Evolutionary conservation across 2,329 filamentous ascomycete genomes (phyloP).

Genomic region (Monilinia aucupariae): DNA sequence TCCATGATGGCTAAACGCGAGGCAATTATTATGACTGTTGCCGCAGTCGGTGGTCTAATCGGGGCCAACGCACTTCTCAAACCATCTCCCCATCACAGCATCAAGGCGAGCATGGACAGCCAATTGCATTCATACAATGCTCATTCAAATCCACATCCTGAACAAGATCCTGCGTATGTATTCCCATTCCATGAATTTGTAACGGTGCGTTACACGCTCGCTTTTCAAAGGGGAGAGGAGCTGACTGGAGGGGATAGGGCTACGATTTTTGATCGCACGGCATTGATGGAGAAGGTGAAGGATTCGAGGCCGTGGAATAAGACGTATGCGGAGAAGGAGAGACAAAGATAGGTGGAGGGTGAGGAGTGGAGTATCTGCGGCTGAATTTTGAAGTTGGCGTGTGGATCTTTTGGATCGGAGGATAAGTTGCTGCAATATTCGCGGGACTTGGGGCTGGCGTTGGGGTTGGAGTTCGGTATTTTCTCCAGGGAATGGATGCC

Average conservation of each 20-base stretch:
- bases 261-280: slow-evolving; percentile 22
- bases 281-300: slow-evolving; percentile 19
- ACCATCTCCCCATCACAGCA: slow-evolving; percentile 8
- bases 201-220: neutral
- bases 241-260: slow-evolving; percentile 5
- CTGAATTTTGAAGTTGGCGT: neutral
- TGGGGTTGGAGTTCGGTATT: neutral
- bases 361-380: neutral
- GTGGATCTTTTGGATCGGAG: neutral
- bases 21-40: slow-evolving; percentile 8
- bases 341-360: neutral
- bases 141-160: slow-evolving; percentile 1
- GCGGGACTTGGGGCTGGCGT: neutral
- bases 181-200: neutral
- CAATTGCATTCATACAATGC: slow-evolving; percentile 8
- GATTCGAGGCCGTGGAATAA: slow-evolving; percentile 20
- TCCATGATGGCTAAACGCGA: slow-evolving; percentile 10
- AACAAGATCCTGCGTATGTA: slow-evolving; percentile 15
- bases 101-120: slow-evolving; percentile 10
- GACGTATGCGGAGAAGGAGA: slow-evolving; percentile 18
- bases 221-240: neutral
- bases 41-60: slow-evolving; percentile 7
- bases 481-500: neutral
- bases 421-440: neutral
- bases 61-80: slow-evolving; percentile 11